Conservation (phyloP, 208 protist genomes). For the Herpetomonas samuelpessoai region DNA sequence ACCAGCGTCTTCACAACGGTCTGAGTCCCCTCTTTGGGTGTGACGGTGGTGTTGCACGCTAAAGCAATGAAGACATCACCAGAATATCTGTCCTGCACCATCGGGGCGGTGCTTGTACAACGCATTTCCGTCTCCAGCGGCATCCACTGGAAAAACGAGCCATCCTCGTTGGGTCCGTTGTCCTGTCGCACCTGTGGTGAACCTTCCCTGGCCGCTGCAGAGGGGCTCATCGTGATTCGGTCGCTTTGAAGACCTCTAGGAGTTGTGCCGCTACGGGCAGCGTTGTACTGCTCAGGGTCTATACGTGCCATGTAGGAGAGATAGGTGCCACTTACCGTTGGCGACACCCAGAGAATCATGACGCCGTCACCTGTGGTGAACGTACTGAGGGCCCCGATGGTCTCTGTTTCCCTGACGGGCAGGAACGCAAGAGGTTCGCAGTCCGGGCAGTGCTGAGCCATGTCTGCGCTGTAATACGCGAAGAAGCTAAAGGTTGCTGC, state of each 20-base stretch:
- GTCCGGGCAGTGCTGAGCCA: not conserved
- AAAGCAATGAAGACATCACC: not conserved
- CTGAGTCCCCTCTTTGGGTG: not conserved
- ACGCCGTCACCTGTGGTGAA: not conserved
- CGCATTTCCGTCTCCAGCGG: not conserved
- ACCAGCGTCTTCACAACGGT: not conserved
- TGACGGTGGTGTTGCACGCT: not conserved
- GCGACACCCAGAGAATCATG: not conserved
- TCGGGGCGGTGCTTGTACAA: not conserved
- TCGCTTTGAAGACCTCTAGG: no score
- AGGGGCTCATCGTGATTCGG: no score
- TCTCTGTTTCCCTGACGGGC: not conserved
- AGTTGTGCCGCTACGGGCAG: no score
- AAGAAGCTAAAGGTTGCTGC: constrained; percentile 1
- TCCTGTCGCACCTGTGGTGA: no score
- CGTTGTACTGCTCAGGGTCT: not conserved
- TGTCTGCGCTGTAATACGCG: no score
- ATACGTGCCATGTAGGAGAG: not conserved
- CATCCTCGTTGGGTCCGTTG: not conserved
- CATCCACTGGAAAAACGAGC: not conserved
- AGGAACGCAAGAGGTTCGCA: not conserved
- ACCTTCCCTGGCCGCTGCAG: not conserved
- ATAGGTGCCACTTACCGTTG: not conserved
- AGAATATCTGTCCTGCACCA: not conserved
- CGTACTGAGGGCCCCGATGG: not conserved